These are phyloP conservation scores for Fragilaria crotonensis DNA, from an alignment of 108 stramenopile species.

Conservation along the genomic window DNA sequence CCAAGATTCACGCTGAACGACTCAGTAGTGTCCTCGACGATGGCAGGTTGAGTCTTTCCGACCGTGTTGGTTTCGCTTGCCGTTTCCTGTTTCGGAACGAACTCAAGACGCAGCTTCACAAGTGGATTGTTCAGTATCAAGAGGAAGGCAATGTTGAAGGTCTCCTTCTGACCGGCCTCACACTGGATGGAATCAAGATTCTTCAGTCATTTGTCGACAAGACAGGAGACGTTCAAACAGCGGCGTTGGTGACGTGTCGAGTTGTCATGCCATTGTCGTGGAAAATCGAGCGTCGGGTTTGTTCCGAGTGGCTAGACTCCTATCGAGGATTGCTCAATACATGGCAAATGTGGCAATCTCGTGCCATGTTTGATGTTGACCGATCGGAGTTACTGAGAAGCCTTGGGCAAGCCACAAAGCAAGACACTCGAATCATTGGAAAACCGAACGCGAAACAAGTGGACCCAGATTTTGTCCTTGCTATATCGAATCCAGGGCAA, in stretches of 20 bases:
- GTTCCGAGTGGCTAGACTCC: slow-evolving; percentile 71
- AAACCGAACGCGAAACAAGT: slow-evolving; percentile 10
- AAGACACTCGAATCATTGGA: too few relatives aligned
- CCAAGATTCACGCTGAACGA: slow-evolving; percentile 28
- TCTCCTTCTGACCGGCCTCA: slow-evolving; percentile 68
- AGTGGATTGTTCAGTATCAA: slow-evolving; percentile 47
- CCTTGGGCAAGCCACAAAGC: slow-evolving; percentile 5
- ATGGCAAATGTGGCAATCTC: slow-evolving; percentile 75
- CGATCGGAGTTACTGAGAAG: slow-evolving; percentile 60
- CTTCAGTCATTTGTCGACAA: slow-evolving; percentile 70
- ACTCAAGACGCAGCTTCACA: slow-evolving; percentile 46
- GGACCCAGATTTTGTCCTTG: slow-evolving; percentile 14
- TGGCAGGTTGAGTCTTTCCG: slow-evolving; percentile 46
- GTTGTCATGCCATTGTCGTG: slow-evolving; percentile 61
- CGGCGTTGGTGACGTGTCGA: slow-evolving; percentile 66
- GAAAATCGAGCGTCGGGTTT: slow-evolving; percentile 44
- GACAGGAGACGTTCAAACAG: slow-evolving; percentile 69
- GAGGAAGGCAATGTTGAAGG: slow-evolving; percentile 66
- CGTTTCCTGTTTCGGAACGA: slow-evolving; percentile 45
- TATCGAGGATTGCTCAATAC: slow-evolving; percentile 68
- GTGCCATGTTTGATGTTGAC: slow-evolving; percentile 77
- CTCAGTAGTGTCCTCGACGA: slow-evolving; percentile 47
- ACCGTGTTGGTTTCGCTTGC: slow-evolving; percentile 74
- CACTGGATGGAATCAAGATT: slow-evolving; percentile 66
- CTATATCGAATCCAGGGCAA: slow-evolving; percentile 30